Conservation (phyloP, 768 basidiomycete genomes). For the Gautieria morchelliformis region DNA sequence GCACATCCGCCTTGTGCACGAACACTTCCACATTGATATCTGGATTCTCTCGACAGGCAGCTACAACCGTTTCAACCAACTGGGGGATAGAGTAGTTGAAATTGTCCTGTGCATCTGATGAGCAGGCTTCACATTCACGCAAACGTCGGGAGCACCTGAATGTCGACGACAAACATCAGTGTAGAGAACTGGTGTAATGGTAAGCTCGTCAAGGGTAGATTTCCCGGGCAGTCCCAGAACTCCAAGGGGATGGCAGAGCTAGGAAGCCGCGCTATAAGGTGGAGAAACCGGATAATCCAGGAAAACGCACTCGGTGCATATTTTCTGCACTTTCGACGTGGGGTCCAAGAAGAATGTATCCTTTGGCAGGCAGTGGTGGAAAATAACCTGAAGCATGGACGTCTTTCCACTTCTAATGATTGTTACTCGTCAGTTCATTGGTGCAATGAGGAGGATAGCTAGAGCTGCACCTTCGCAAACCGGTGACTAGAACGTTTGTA, state of each 20-base stretch:
- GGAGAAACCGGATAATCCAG: not conserved
- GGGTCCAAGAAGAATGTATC: constrained; percentile 87
- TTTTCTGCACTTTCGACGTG: constrained; percentile 67
- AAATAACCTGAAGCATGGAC: constrained; percentile 85
- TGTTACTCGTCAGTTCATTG: not conserved
- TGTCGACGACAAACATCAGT: constrained; percentile 91
- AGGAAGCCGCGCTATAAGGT: constrained; percentile 4
- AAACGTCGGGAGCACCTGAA: constrained; percentile 50
- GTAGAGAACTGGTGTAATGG: constrained; percentile 73
- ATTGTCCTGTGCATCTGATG: constrained; percentile 45
- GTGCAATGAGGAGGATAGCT: not conserved
- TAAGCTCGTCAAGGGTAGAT: constrained; percentile 70
- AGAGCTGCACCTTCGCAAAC: not conserved
- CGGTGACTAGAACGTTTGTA: not conserved
- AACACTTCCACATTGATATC: constrained; percentile 81
- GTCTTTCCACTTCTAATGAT: constrained; percentile 77
- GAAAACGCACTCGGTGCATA: constrained; percentile 66
- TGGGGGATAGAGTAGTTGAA: constrained; percentile 78
- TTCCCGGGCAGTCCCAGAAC: constrained; percentile 93
- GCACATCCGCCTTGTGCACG: constrained; percentile 89
- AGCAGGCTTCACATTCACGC: not conserved
- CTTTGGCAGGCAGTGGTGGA: constrained; percentile 72
- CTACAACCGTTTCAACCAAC: constrained; percentile 72
- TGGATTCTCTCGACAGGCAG: constrained; percentile 68
- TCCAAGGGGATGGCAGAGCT: constrained; percentile 90